Base-by-base conservation (phyloP, 495 filamentous ascomycete genomes). In the Pyronema omphalodes region DNA sequence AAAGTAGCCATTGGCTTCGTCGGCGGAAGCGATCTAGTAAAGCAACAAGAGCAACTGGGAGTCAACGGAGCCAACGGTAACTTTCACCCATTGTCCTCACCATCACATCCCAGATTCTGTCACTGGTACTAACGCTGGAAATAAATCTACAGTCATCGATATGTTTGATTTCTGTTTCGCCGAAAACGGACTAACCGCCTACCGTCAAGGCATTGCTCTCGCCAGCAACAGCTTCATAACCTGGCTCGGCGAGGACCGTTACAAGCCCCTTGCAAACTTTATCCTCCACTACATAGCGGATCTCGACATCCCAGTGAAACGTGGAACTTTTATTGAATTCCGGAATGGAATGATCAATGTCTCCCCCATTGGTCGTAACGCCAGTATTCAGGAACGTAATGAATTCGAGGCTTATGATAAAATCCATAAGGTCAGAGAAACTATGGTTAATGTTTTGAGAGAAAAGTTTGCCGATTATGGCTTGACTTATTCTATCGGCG, bases 271-370 rank as follows among this genome's bases (percentile, higher is more conserved):
- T 54, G 86, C 83, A 11, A 81, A 77, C 58, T 98, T 88, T 71
- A 76, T 82, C 57, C 75, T 96, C 66, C 84, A 81, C 68, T 93
- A 94, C 67, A 78, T 98, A 57, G 84, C 88, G 57, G 86, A 94
- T 64, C 68, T 94, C 36, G 84, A 93, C 60, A 73, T 78, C 70
- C 91, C 89, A 39, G 69, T 86, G 68, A 96, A 93, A 79, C 75
- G 62, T 44, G 91, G 91, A 58, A 98, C 91, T 34, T 98, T 98
- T 66, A 70, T 98, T 55, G 91, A 98, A 73, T 98, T 94, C 74
- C 77, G 84, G 55, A 93, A 89, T 66, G 91, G 91, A 67, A 96
- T 96, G 91, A 77, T 98, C 68, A 98, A 98, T 60, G 72, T 98
- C 58, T 83, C 77, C 37, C 91, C 91, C 41, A 76, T 96, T 60